Base-by-base conservation (phyloP, 2,329 filamentous ascomycete genomes). In the Aspergillus ustus region DNA sequence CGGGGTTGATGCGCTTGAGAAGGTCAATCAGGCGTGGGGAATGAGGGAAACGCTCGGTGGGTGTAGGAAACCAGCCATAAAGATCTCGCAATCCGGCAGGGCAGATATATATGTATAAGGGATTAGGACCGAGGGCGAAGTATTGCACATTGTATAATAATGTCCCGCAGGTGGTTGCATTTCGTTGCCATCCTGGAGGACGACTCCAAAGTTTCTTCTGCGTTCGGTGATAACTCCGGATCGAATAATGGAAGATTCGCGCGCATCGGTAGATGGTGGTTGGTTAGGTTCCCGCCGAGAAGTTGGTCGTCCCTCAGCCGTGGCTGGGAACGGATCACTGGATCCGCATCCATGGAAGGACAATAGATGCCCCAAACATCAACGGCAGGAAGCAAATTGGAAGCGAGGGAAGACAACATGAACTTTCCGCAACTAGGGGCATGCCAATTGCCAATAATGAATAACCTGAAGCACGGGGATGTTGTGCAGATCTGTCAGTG, bases 341-440 rank as follows among this genome's bases (percentile, higher is more conserved):
- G 11, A 40, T 40, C 15, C 17, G 20, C 52, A n/a, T n/a, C n/a
- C n/a, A 7, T 46, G 37, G 25, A 45, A 9, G 19, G 28, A 31
- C 44, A 53, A 15, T 13, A 22, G 37, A 22, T 19, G 28, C 7
- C n/a, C 29, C 22, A 40, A 37, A 40, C 34, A 40, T 40, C 45
- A 49, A n/a, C 19, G 13, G 7, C 22, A 7, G 53, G 19, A 22
- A 37, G 13, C 29, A 29, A 37, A 25, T 8, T 37, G 19, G 52
- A 64, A 52, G 60, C 61, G 57, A 64, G 63, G 65, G 60, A 53
- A 58, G 44, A 44, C 40, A 61, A 49, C n/a, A 57, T 60, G 43
- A 28, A 51, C 59, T 31, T 50, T 57, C 40, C 51, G 55, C 52
- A 50, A 61, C 63, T 65, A 65, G 62, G 64, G 64, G 62, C 31